Conservation (phyloP, 2,329 filamentous ascomycete species). For the Clarireedia sp. region DNA sequence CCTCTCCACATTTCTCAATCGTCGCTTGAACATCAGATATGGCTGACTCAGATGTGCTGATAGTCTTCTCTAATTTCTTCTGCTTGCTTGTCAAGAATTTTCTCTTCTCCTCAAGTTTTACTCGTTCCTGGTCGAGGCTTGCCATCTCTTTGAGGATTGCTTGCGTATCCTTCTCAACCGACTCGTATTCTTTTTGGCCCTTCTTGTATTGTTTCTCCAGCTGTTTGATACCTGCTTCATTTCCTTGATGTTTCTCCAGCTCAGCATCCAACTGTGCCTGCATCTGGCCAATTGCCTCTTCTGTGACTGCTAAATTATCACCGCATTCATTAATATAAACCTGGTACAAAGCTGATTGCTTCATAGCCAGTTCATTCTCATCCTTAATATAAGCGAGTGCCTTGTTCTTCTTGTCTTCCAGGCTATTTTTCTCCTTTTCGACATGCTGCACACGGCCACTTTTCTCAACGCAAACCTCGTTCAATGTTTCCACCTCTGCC, state of each 20-base stretch:
- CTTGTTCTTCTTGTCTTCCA: constrained; percentile 96
- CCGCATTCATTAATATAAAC: constrained; percentile 82
- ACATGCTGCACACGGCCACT: constrained; percentile 93
- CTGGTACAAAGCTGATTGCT: constrained; percentile 89
- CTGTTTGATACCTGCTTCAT: constrained; percentile 81
- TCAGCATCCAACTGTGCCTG: constrained; percentile 80
- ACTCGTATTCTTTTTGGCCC: constrained; percentile 75
- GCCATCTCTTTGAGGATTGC: constrained; percentile 76
- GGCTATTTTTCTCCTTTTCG: constrained; percentile 86
- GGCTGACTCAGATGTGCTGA: constrained; percentile 67
- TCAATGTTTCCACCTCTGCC: constrained; percentile 80
- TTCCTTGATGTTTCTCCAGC: constrained; percentile 84
- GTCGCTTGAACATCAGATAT: constrained; percentile 68
- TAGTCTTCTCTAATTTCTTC: constrained; percentile 89
- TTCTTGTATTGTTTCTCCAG: constrained; percentile 78
- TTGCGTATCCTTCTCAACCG: constrained; percentile 74
- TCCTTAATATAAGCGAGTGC: constrained; percentile 82
- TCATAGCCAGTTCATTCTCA: constrained; percentile 84
- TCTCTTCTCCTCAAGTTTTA: constrained; percentile 96
- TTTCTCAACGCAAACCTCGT: constrained; percentile 93
- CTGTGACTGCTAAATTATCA: constrained; percentile 80
- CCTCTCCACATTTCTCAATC: constrained; percentile 67
- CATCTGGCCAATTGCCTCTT: constrained; percentile 86
- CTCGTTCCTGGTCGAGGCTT: constrained; percentile 89
- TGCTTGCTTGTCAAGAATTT: constrained; percentile 88